Base-by-base conservation (phyloP, 257 asterid species). In the Petunia secreta region DNA sequence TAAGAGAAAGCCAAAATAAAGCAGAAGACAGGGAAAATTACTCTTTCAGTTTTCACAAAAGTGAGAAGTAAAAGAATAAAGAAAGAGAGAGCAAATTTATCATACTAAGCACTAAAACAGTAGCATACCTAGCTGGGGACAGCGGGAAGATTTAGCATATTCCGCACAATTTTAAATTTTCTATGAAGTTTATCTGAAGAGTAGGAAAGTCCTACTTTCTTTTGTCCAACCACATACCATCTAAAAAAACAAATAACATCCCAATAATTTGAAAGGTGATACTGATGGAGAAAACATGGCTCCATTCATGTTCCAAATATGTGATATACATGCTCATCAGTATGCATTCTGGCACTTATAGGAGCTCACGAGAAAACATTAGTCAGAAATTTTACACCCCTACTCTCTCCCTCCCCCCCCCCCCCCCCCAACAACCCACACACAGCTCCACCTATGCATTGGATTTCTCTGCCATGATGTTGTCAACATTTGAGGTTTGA, bases 1-100 rank as follows among this genome's bases (percentile, higher is more conserved):
- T 50, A 73, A 73, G 62, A 73, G 62, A 73, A 25, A 73, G 44
- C 62, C 48, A 50, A 16, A 71, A 50, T 40, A 71, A 71, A 48
- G 60, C 60, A 48, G 77, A 71, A 5, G 34, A 71, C 44, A 71
- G 44, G 54, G 34, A 48, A 43, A 71, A 73, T 11, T 5, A 13
- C 62, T 71, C 25, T 71, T 71, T 46, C 43, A 71, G 25, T 71
- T 46, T 44, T 10, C 25, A 48, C 59, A 16, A 71, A 11, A 46
- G 58, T 46, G 57, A 67, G 75, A 68, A 68, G 58, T 69, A 69
- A 46, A 4, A 69, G 5, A 69, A 69, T 1, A 16, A 69, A 46
- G 76, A 69, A 44, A 41, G 53, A 11, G 62, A 76, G 69, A 2
- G 69, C 53, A 6, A 58, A 11, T 5, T 77, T 48, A 77, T 57